Conservation (phyloP, 1,284 basidiomycete genomes). For the Athelia psychrophila region DNA sequence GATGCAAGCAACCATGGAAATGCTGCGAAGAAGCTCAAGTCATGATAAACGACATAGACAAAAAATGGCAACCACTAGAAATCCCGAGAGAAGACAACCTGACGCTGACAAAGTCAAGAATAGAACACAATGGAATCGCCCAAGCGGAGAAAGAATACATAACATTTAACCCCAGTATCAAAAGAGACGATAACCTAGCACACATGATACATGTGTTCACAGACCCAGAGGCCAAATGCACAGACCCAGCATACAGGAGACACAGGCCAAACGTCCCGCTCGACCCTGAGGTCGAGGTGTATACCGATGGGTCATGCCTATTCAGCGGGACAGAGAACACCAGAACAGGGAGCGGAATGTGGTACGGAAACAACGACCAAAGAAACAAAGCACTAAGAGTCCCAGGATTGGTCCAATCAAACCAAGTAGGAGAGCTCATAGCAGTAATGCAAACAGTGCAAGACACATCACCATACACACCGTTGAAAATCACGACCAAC, state of each 20-base stretch:
- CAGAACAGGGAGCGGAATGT: conserved; percentile 11
- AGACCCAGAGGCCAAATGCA: background rate
- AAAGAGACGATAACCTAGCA: background rate
- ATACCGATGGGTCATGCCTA: conserved; percentile 15
- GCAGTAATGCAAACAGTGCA: background rate
- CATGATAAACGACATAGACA: background rate
- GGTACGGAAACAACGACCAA: conserved; percentile 4
- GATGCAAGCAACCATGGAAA: background rate
- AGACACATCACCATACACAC: background rate
- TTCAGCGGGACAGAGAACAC: conserved; percentile 11
- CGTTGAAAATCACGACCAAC: conserved; percentile 2
- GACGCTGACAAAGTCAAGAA: background rate
- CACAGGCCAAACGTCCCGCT: background rate
- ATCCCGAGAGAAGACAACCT: background rate
- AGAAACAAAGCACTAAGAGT: conserved; percentile 3
- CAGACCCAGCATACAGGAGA: background rate
- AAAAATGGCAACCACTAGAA: background rate
- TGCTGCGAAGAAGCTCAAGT: background rate
- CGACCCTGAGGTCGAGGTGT: conserved; percentile 4
- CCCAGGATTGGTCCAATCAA: background rate
- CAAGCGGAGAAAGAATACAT: background rate
- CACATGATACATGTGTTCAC: background rate
- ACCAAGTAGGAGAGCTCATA: background rate
- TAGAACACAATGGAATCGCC: background rate
- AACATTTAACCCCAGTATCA: background rate